Conservation (phyloP, 495 filamentous ascomycete genomes). For the Aspergillus sparsus region DNA sequence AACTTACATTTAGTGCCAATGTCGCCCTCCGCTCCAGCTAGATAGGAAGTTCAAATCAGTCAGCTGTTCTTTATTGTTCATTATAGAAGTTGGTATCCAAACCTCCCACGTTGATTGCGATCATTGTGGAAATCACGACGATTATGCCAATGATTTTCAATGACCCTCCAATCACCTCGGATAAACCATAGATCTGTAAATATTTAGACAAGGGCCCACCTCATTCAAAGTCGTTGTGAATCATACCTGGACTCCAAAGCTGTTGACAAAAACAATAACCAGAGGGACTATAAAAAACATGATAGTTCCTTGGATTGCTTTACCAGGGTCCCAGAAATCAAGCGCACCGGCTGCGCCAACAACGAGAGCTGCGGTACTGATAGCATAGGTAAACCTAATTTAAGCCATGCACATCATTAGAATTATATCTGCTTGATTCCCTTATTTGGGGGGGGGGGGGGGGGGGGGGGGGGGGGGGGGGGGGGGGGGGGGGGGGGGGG, state of each 20-base stretch:
- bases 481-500: too few relatives aligned
- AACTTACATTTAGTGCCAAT: conserved; percentile 26
- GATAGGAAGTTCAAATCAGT: neutral
- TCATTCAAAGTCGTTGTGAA: neutral
- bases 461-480: too few relatives aligned
- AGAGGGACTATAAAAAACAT: conserved; percentile 35
- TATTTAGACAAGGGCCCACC: neutral
- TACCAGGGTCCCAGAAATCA: conserved; percentile 36
- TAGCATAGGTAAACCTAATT: conserved; percentile 47
- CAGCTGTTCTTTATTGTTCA: too few relatives aligned
- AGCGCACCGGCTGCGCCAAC: conserved; percentile 40
- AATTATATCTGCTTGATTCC: too few relatives aligned
- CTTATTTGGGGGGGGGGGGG: too few relatives aligned
- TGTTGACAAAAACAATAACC: conserved; percentile 36
- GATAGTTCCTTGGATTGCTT: conserved; percentile 31
- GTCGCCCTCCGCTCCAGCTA: conserved; percentile 14
- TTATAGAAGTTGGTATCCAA: too few relatives aligned
- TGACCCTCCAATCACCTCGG: conserved; percentile 41
- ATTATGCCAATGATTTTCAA: conserved; percentile 39
- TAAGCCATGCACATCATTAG: neutral
- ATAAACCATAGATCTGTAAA: conserved; percentile 37
- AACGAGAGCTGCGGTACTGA: conserved; percentile 43
- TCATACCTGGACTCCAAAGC: conserved; percentile 35
- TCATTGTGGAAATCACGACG: conserved; percentile 34
- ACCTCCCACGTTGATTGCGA: conserved; percentile 39